Evolutionary conservation across 306 rosid species (phyloP).

Genomic region (Ochetophila trinervis): DNA sequence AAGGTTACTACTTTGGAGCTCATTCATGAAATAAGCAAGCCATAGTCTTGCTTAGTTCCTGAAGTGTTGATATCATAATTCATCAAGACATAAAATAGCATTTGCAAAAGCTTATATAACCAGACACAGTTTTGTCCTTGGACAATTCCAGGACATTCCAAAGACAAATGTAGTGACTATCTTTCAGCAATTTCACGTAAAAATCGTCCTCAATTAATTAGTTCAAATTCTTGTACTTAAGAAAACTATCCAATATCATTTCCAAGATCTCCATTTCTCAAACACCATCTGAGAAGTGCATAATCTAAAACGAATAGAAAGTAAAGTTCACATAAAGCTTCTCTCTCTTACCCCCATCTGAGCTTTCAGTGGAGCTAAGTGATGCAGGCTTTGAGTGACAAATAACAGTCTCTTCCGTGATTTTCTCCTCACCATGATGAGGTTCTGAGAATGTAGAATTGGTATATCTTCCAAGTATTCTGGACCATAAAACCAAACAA

Average conservation of each 20-base stretch:
- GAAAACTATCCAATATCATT: background rate
- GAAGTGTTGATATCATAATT: no score
- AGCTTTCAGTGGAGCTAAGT: conserved; percentile 88
- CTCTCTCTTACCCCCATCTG: conserved; percentile 67
- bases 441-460: conserved; percentile 35
- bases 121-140: background rate
- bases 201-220: background rate
- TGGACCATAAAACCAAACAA: conserved; percentile 39
- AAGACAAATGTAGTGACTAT: background rate
- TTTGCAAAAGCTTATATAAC: conserved; percentile 10
- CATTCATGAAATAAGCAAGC: background rate
- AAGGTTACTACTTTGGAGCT: background rate
- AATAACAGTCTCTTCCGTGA: conserved; percentile 60
- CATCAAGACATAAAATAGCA: background rate
- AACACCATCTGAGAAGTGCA: background rate
- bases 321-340: background rate
- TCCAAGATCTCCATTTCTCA: background rate
- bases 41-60: background rate
- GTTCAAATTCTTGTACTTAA: background rate
- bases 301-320: background rate
- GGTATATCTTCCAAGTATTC: conserved; percentile 47
- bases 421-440: conserved; percentile 56
- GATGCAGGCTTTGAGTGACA: conserved; percentile 94
- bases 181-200: conserved; percentile 9
- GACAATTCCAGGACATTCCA: background rate